Conservation (phyloP, 768 basidiomycete genomes). For the Leccinum obscurum region DNA sequence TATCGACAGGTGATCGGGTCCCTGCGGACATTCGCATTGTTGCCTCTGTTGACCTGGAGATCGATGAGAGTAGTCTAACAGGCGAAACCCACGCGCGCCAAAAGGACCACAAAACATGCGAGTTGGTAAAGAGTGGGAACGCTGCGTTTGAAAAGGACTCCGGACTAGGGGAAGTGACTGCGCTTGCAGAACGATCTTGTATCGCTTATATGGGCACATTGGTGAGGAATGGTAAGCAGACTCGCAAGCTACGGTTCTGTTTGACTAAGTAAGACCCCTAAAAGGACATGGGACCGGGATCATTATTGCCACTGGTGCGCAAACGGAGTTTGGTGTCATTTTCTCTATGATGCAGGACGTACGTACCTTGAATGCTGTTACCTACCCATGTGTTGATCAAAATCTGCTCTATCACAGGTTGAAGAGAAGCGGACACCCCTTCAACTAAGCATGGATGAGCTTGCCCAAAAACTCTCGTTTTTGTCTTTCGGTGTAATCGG, state of each 20-base stretch:
- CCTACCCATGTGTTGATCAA: neutral
- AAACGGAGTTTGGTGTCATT: slow-evolving; percentile 94
- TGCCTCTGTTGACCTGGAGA: slow-evolving; percentile 81
- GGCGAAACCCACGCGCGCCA: slow-evolving; percentile 84
- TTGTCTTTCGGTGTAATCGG: slow-evolving; percentile 95
- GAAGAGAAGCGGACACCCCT: slow-evolving; percentile 93
- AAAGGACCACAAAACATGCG: slow-evolving; percentile 63
- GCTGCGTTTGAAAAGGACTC: slow-evolving; percentile 26
- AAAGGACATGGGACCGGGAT: slow-evolving; percentile 80
- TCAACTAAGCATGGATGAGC: slow-evolving; percentile 94
- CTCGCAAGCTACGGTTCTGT: neutral
- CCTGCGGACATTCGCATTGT: slow-evolving; percentile 90
- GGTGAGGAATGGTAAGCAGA: slow-evolving; percentile 73
- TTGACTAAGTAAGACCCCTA: slow-evolving; percentile 2
- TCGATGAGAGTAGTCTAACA: slow-evolving; percentile 94
- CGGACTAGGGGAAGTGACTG: slow-evolving; percentile 41
- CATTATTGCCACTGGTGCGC: slow-evolving; percentile 80
- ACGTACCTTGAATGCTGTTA: slow-evolving; percentile 17
- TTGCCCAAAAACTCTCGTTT: slow-evolving; percentile 88
- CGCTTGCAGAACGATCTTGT: slow-evolving; percentile 82
- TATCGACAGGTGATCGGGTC: slow-evolving; percentile 89
- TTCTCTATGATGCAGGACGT: slow-evolving; percentile 99
- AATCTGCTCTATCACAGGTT: slow-evolving; percentile 35
- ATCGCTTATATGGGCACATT: slow-evolving; percentile 96
- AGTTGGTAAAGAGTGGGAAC: slow-evolving; percentile 34